Conservation (phyloP, 1,139 yeast species). For the Hyphopichia pseudoburtonii region DNA sequence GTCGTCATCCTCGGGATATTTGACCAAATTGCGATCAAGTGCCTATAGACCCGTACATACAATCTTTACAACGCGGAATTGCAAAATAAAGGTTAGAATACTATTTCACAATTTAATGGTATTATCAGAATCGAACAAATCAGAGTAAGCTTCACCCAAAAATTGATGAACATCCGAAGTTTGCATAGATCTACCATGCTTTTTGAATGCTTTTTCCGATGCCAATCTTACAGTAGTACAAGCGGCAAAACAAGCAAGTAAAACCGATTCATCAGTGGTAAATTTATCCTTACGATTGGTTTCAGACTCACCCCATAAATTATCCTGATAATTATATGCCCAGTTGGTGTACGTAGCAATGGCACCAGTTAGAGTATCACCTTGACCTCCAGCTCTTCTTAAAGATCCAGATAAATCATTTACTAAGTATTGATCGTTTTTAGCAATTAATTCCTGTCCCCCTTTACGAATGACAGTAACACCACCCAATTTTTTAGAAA, state of each 20-base stretch:
- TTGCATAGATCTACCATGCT: constrained; percentile 76
- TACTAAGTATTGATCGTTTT: constrained; percentile 39
- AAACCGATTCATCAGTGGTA: constrained; percentile 37
- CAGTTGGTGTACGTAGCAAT: constrained; percentile 45
- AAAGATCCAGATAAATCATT: constrained; percentile 57
- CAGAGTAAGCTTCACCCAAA: constrained; percentile 63
- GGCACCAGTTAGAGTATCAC: constrained; percentile 48
- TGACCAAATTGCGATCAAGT: no score
- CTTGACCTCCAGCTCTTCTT: constrained; percentile 50
- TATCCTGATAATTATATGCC: constrained; percentile 52
- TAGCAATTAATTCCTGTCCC: constrained; percentile 57
- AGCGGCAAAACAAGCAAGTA: constrained; percentile 77
- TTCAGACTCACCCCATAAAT: constrained; percentile 51
- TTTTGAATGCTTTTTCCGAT: constrained; percentile 60
- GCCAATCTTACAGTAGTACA: constrained; percentile 67
- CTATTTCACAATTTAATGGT: constrained; percentile 9
- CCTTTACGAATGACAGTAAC: constrained; percentile 78
- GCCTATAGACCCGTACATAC: no score
- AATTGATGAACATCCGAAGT: constrained; percentile 76
- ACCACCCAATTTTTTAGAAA: constrained; percentile 62
- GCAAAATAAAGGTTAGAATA: no score
- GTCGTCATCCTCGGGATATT: no score
- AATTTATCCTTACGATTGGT: constrained; percentile 20
- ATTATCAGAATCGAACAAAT: constrained; percentile 38
- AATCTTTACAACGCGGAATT: no score